Evolutionary conservation across 1,284 basidiomycete species (phyloP).

Genomic region (Leccinum griseonigrum): DNA sequence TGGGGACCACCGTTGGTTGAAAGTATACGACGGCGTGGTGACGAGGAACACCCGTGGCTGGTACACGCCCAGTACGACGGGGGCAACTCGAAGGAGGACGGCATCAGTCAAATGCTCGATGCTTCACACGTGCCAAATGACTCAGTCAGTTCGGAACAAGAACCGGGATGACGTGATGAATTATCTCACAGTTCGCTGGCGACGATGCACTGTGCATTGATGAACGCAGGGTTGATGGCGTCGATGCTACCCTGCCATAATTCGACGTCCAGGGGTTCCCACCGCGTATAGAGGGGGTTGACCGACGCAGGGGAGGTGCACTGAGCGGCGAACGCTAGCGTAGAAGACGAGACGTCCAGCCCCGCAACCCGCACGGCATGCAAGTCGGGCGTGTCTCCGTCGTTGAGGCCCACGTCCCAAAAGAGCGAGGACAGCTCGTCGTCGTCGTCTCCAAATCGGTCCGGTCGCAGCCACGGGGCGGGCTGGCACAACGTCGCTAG

Average conservation of each 20-base stretch:
- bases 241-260: constrained; percentile 85
- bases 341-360: constrained; percentile 57
- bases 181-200: constrained; percentile 78
- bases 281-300: constrained; percentile 46
- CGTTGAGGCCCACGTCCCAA: constrained; percentile 31
- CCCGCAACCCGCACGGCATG: constrained; percentile 62
- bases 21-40: constrained; percentile 89
- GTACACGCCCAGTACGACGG: constrained; percentile 81
- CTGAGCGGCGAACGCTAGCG: constrained; percentile 52
- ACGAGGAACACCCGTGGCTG: constrained; percentile 77
- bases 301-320: constrained; percentile 40
- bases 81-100: constrained; percentile 75
- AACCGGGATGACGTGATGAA: constrained; percentile 1
- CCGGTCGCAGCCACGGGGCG: constrained; percentile 57
- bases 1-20: constrained; percentile 82
- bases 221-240: constrained; percentile 71
- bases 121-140: constrained; percentile 37
- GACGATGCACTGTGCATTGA: constrained; percentile 79
- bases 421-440: constrained; percentile 24
- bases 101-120: constrained; percentile 84
- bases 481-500: constrained; percentile 69
- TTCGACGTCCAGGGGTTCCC: constrained; percentile 71
- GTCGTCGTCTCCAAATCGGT: constrained; percentile 26
- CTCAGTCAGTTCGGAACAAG: neutral
- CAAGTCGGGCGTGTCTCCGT: constrained; percentile 53